These are phyloP conservation scores for Dictyostelium discoideum DNA, from an alignment of 78 protist species.

Conservation along the genomic window dicty_2.7 NC_007089.4:2378501-2379000, in stretches of 20 bases:
- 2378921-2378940: neutral
- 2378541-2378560: neutral
- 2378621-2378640: conserved; percentile 40
- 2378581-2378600: conserved; percentile 49
- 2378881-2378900: neutral
- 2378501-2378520: neutral
- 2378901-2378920: neutral
- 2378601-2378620: conserved; percentile 36
- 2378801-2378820: neutral
- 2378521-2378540: neutral
- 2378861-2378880: neutral
- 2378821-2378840: neutral
- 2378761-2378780: neutral
- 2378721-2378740: neutral
- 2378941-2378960: neutral
- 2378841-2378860: neutral
- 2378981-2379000: neutral
- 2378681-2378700: conserved; percentile 58
- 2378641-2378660: neutral
- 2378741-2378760: conserved; percentile 15
- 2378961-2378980: neutral
- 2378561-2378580: conserved; percentile 32
- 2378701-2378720: conserved; percentile 39
- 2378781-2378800: neutral
- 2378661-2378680: conserved; percentile 38